phyloP scores from a whole-genome alignment of 2,329 filamentous ascomycete species.

The Talaromyces atroroseus region DNA sequence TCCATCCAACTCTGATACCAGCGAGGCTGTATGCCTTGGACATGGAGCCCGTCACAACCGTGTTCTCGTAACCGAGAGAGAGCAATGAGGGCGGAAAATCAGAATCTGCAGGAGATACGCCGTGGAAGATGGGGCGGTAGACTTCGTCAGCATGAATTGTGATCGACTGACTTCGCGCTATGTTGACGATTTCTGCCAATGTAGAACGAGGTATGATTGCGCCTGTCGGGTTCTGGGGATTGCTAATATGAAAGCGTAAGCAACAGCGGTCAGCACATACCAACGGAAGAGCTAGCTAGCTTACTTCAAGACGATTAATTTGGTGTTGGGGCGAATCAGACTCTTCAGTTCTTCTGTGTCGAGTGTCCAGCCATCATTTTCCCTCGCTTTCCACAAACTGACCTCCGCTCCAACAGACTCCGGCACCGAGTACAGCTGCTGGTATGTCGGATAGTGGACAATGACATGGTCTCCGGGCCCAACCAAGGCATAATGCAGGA shows the following conservation, averaged over 20 bases:
- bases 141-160: slow-evolving; percentile 73
- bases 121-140: slow-evolving; percentile 77
- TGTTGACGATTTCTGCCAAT: slow-evolving; percentile 56
- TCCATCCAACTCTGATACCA: slow-evolving; percentile 77
- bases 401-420: slow-evolving; percentile 70
- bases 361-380: slow-evolving; percentile 61
- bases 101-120: slow-evolving; percentile 48
- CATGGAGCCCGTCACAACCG: slow-evolving; percentile 71
- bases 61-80: slow-evolving; percentile 65
- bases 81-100: slow-evolving; percentile 63
- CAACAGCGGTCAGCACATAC: neutral
- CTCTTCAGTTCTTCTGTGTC: slow-evolving; percentile 60
- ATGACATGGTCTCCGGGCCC: slow-evolving; percentile 74
- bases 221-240: slow-evolving; percentile 79
- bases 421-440: slow-evolving; percentile 74
- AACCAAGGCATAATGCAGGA: slow-evolving; percentile 68
- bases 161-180: slow-evolving; percentile 60
- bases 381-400: slow-evolving; percentile 65
- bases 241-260: slow-evolving; percentile 42
- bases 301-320: slow-evolving; percentile 59
- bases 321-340: slow-evolving; percentile 50
- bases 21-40: slow-evolving; percentile 82
- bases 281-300: neutral
- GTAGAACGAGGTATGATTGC: slow-evolving; percentile 59
- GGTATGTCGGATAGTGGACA: slow-evolving; percentile 81